Percentiles rank a stretch among this genome's conserved stretches.
These are phyloP conservation scores for Fraxinus paxiana DNA, from an alignment of 305 asterid species.

Conservation along the genomic window DNA sequence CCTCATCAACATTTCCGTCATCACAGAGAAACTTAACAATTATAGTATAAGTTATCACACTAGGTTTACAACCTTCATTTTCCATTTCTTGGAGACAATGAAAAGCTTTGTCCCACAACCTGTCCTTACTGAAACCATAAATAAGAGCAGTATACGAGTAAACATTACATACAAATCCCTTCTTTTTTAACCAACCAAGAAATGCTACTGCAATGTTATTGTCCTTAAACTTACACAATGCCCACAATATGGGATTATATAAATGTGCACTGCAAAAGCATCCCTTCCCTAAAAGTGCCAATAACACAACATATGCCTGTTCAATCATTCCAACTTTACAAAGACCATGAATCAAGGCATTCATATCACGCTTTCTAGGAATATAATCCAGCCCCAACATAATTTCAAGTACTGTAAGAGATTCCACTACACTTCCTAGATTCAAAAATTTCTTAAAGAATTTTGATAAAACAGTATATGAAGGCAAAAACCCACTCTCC, in stretches of 20 bases:
- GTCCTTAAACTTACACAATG: constrained; percentile 42
- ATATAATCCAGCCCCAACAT: constrained; percentile 35
- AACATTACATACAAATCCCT: constrained; percentile 36
- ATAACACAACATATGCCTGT: constrained; percentile 37
- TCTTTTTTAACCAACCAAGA: constrained; percentile 52
- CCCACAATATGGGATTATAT: constrained; percentile 54
- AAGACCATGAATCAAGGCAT: constrained; percentile 41
- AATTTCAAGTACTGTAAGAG: constrained; percentile 30
- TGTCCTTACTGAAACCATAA: constrained; percentile 46
- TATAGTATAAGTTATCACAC: constrained; percentile 41
- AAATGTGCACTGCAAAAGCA: constrained; percentile 24
- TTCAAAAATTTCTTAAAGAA: constrained; percentile 41
- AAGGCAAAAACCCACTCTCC: constrained; percentile 41
- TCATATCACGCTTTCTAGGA: constrained; percentile 31
- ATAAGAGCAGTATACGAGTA: constrained; percentile 54
- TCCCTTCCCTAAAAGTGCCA: constrained; percentile 29
- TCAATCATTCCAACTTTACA: constrained; percentile 39
- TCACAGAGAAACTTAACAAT: constrained; percentile 54
- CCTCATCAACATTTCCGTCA: constrained; percentile 44
- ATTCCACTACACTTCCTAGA: constrained; percentile 35
- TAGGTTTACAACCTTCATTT: constrained; percentile 41
- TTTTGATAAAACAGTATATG: constrained; percentile 34
- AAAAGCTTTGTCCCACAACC: constrained; percentile 43
- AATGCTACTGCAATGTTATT: constrained; percentile 35
- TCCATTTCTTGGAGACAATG: constrained; percentile 43